Conservation (phyloP, 306 rosid species). For the Dryas octopetala region DNA sequence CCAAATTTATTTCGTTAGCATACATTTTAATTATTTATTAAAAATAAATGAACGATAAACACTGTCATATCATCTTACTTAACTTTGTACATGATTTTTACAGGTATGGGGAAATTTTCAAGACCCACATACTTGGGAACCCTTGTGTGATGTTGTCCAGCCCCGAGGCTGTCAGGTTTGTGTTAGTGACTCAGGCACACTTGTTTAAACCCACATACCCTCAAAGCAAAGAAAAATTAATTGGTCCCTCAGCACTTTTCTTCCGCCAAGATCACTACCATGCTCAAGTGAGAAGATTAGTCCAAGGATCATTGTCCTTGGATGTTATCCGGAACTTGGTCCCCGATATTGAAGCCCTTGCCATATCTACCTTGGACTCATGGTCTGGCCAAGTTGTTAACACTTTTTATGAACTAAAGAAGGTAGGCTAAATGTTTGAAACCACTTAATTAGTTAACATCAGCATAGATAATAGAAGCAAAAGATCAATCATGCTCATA, state of each 20-base stretch:
- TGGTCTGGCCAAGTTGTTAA: constrained; percentile 21
- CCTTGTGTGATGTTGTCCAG: constrained; percentile 28
- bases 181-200: constrained; percentile 22
- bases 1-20: too few relatives aligned
- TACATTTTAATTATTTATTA: too few relatives aligned
- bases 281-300: constrained; percentile 21
- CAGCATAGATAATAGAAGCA: too few relatives aligned
- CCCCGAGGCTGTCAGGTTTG: constrained; percentile 27
- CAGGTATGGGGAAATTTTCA: constrained; percentile 32
- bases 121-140: constrained; percentile 24
- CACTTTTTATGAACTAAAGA: constrained; percentile 23
- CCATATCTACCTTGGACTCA: constrained; percentile 18
- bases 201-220: constrained; percentile 33
- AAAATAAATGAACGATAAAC: too few relatives aligned
- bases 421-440: constrained; percentile 3
- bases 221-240: constrained; percentile 26
- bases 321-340: constrained; percentile 14
- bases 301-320: constrained; percentile 22
- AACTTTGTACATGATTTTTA: too few relatives aligned
- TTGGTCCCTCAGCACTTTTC: constrained; percentile 33
- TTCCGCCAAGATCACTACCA: constrained; percentile 32
- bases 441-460: too few relatives aligned
- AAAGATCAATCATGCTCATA: too few relatives aligned
- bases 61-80: neutral
- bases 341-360: constrained; percentile 24